A percentile compares a stretch with the other conserved stretches of the same genome.
These are phyloP conservation scores for Coemansia sp. DNA, from an alignment of 371 early-diverging fungal species.

Conservation along the genomic window DNA sequence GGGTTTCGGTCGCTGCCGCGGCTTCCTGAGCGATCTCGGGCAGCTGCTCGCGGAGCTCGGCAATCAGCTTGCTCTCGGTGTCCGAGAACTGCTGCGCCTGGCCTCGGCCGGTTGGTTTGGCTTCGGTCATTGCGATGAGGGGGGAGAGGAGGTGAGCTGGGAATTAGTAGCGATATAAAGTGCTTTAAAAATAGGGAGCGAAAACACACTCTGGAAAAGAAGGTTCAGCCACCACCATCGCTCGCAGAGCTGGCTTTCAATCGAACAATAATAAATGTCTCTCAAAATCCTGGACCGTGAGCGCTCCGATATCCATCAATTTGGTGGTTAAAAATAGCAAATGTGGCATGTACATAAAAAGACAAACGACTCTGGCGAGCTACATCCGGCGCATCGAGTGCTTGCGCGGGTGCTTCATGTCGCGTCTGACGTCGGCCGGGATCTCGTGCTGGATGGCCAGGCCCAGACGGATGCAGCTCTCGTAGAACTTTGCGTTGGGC, in stretches of 20 bases:
- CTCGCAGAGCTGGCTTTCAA: too few species aligned
- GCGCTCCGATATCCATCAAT: too few species aligned
- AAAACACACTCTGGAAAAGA: background rate
- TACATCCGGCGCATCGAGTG: constrained; percentile 1
- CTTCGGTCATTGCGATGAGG: constrained; percentile 4
- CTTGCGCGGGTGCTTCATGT: constrained; percentile 14
- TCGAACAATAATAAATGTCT: background rate
- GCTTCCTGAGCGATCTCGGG: constrained; percentile 51
- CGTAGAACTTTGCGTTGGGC: constrained; percentile 42
- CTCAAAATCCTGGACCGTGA: too few species aligned
- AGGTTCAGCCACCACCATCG: too few species aligned
- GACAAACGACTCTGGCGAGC: background rate
- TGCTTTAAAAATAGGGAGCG: background rate
- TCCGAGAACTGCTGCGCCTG: constrained; percentile 50
- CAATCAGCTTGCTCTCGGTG: constrained; percentile 51
- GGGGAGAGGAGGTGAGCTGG: background rate
- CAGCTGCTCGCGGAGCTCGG: constrained; percentile 53
- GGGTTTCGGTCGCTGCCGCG: constrained; percentile 37
- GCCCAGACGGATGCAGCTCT: constrained; percentile 22
- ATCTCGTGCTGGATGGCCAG: constrained; percentile 17
- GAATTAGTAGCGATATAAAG: background rate
- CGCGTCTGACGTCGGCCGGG: constrained; percentile 9
- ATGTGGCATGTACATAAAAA: background rate
- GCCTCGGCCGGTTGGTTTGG: constrained; percentile 7
- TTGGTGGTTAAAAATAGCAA: background rate